These are phyloP conservation scores for Fragilaria radians DNA, from an alignment of 108 stramenopile species.

Conservation along the genomic window DNA sequence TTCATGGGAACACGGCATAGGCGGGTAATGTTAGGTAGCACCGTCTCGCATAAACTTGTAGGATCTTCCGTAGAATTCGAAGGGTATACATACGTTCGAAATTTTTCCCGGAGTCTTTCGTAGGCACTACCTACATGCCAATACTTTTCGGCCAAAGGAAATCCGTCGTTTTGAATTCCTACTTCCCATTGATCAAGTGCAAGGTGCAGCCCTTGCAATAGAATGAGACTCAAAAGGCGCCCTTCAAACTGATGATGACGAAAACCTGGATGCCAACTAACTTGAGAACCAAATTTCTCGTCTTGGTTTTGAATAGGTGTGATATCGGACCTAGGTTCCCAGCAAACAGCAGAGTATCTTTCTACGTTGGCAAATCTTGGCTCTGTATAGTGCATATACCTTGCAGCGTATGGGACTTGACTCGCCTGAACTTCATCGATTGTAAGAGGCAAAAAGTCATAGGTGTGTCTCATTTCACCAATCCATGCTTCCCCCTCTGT, in stretches of 20 bases:
- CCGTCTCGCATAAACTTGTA: no score
- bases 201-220: conserved; percentile 51
- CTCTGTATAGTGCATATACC: conserved; percentile 54
- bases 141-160: conserved; percentile 66
- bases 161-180: conserved; percentile 66
- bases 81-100: no score
- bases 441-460: conserved; percentile 41
- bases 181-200: conserved; percentile 59
- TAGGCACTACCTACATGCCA: conserved; percentile 69
- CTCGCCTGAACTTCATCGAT: conserved; percentile 37
- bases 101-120: conserved; percentile 48
- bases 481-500: conserved; percentile 69
- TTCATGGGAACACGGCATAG: no score
- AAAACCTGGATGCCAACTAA: conserved; percentile 69
- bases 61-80: no score
- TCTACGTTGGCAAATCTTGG: conserved; percentile 29
- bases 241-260: conserved; percentile 68
- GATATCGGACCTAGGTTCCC: conserved; percentile 50
- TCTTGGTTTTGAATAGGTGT: conserved; percentile 25
- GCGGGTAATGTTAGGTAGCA: no score
- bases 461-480: conserved; percentile 52
- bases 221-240: conserved; percentile 42
- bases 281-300: conserved; percentile 18
- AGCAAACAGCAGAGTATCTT: conserved; percentile 53
- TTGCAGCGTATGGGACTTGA: conserved; percentile 54